phyloP scores from a whole-genome alignment of 2,329 filamentous ascomycete species.

The Fusarium anthophilum region DNA sequence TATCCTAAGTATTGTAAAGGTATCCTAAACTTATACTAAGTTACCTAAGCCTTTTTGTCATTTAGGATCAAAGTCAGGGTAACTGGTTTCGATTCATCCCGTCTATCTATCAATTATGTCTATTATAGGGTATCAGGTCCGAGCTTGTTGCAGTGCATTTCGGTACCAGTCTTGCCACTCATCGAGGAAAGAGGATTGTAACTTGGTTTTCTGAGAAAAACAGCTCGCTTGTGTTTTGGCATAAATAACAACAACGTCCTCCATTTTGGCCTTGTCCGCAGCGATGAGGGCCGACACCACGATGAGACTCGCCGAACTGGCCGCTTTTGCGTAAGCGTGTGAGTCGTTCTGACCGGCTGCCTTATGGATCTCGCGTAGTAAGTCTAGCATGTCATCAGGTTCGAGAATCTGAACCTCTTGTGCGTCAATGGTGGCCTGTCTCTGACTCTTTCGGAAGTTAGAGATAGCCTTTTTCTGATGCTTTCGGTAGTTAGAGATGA shows the following conservation, averaged over 20 bases:
- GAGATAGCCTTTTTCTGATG: constrained; percentile 72
- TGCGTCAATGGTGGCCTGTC: constrained; percentile 59
- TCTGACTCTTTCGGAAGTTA: constrained; percentile 74
- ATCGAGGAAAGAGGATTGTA: constrained; percentile 73
- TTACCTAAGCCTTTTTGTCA: neutral
- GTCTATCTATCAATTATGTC: constrained; percentile 7
- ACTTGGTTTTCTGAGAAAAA: constrained; percentile 65
- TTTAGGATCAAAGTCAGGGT: neutral
- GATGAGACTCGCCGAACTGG: constrained; percentile 76
- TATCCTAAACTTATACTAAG: neutral
- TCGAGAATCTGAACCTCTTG: constrained; percentile 49
- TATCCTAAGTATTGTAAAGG: too few species aligned
- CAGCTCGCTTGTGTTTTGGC: constrained; percentile 66
- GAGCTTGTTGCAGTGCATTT: constrained; percentile 53
- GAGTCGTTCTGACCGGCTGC: constrained; percentile 72
- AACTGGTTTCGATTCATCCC: constrained; percentile 12
- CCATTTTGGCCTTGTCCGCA: constrained; percentile 61
- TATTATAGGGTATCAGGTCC: constrained; percentile 34
- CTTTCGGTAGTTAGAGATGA: constrained; percentile 78
- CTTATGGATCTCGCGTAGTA: constrained; percentile 74
- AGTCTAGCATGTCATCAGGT: constrained; percentile 61
- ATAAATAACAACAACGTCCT: constrained; percentile 71
- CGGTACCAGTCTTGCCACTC: constrained; percentile 81
- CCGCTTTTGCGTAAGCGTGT: constrained; percentile 77
- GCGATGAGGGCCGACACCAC: constrained; percentile 70